A percentile compares a stretch with the other conserved stretches of the same genome.
Evolutionary conservation across 2,329 filamentous ascomycete genomes (phyloP).

Genomic region (Pseudofabraea citricarpa): DNA sequence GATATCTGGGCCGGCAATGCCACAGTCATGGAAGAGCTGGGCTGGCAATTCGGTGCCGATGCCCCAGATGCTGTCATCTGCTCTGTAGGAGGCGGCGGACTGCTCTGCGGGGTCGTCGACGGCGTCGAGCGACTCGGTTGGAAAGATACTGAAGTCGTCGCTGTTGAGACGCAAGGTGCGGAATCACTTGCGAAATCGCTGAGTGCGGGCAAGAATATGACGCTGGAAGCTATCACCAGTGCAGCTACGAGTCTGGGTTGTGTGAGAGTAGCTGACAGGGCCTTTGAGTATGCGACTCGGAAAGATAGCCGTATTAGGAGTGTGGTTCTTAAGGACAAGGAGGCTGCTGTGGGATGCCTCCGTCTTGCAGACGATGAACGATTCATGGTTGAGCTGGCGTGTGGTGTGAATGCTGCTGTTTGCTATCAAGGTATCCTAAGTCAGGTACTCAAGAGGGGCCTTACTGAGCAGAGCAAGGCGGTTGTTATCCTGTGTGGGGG

Average conservation of each 20-base stretch:
- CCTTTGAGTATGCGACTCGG: constrained; percentile 55
- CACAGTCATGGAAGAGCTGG: constrained; percentile 45
- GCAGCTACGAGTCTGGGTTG: constrained; percentile 72
- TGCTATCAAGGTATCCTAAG: constrained; percentile 62
- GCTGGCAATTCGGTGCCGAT: constrained; percentile 15
- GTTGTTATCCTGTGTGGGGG: not conserved
- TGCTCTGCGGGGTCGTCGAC: constrained; percentile 71
- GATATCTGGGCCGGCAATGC: constrained; percentile 63
- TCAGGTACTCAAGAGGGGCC: constrained; percentile 38
- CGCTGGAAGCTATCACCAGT: constrained; percentile 67
- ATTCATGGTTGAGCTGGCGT: constrained; percentile 77
- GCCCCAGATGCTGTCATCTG: constrained; percentile 51
- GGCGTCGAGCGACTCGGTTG: constrained; percentile 35
- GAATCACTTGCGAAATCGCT: constrained; percentile 64
- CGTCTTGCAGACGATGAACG: constrained; percentile 77
- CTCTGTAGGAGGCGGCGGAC: constrained; percentile 74
- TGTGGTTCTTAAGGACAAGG: constrained; percentile 57
- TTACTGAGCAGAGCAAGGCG: not conserved
- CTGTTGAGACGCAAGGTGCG: constrained; percentile 72
- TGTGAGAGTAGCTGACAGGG: constrained; percentile 58
- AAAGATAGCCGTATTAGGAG: constrained; percentile 11
- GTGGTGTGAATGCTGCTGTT: constrained; percentile 72
- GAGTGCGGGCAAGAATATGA: constrained; percentile 49
- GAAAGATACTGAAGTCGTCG: constrained; percentile 47
- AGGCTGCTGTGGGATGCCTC: constrained; percentile 74